Percentiles rank a stretch among this genome's conserved stretches.
Evolutionary conservation across 768 basidiomycete genomes (phyloP).

Genomic region (Pulveroboletus sp.): DNA sequence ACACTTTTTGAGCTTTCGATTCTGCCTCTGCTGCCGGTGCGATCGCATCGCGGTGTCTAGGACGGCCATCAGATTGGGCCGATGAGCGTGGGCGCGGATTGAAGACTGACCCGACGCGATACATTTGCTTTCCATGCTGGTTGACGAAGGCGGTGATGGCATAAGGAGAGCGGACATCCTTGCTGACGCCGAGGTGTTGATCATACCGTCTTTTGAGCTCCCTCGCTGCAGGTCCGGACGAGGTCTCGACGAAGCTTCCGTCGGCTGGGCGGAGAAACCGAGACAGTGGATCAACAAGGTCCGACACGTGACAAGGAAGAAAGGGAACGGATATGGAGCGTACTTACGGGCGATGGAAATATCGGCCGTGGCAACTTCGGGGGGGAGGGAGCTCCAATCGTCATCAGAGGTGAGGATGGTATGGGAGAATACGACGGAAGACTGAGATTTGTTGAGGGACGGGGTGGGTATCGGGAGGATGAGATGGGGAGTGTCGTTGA

Average conservation of each 20-base stretch:
- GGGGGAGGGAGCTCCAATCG: constrained; percentile 40
- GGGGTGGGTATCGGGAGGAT: constrained; percentile 43
- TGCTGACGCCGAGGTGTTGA: constrained; percentile 59
- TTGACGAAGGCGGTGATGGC: constrained; percentile 80
- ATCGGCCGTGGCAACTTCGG: constrained; percentile 53
- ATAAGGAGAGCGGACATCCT: constrained; percentile 69
- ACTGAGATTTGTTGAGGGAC: constrained; percentile 37
- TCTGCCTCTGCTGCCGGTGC: constrained; percentile 60
- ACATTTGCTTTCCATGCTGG: constrained; percentile 75
- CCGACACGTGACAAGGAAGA: constrained; percentile 1
- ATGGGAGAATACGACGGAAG: constrained; percentile 45
- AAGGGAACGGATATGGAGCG: constrained; percentile 7
- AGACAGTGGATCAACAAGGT: background rate
- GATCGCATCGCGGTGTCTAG: constrained; percentile 55
- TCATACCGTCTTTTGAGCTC: constrained; percentile 78
- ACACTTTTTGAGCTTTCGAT: constrained; percentile 31
- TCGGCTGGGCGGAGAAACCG: constrained; percentile 46
- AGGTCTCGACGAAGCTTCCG: constrained; percentile 75
- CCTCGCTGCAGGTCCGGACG: constrained; percentile 69
- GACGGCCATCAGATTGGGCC: background rate
- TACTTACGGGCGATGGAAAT: constrained; percentile 57
- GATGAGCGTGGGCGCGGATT: background rate
- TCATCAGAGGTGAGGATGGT: constrained; percentile 32
- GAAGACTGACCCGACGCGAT: constrained; percentile 65
- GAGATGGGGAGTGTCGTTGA: constrained; percentile 28